phyloP scores from a whole-genome alignment of 768 basidiomycete species.

The Suillus luteus region DNA sequence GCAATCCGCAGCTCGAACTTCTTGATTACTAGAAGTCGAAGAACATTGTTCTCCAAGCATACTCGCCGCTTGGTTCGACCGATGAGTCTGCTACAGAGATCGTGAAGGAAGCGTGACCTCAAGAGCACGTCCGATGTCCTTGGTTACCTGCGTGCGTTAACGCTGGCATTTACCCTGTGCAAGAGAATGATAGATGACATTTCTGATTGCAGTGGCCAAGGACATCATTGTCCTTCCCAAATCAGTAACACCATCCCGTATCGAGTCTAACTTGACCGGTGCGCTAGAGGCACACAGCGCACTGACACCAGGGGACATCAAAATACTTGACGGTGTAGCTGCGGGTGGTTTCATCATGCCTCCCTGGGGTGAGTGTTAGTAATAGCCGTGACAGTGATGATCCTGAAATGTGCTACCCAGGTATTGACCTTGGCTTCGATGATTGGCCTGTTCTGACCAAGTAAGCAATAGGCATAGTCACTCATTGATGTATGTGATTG shows the following conservation, averaged over 20 bases:
- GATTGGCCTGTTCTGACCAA: slow-evolving; percentile 47
- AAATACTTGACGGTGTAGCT: slow-evolving; percentile 55
- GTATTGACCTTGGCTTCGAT: slow-evolving; percentile 71
- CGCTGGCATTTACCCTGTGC: slow-evolving; percentile 8
- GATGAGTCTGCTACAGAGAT: slow-evolving; percentile 64
- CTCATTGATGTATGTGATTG: background rate
- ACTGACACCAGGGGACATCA: slow-evolving; percentile 54
- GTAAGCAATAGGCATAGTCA: background rate
- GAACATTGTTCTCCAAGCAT: slow-evolving; percentile 73
- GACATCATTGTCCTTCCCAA: slow-evolving; percentile 71
- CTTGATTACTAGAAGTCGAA: slow-evolving; percentile 62
- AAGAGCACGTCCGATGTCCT: slow-evolving; percentile 55
- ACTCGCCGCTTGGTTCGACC: slow-evolving; percentile 75
- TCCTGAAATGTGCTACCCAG: slow-evolving; percentile 34
- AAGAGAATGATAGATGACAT: background rate
- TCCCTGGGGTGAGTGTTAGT: slow-evolving; percentile 60
- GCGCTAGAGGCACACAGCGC: slow-evolving; percentile 47
- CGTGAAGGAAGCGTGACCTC: slow-evolving; percentile 55
- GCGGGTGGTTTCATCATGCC: slow-evolving; percentile 64
- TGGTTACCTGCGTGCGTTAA: slow-evolving; percentile 58
- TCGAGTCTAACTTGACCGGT: slow-evolving; percentile 59
- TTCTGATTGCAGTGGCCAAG: slow-evolving; percentile 53
- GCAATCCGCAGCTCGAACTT: slow-evolving; percentile 74
- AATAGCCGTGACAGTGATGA: slow-evolving; percentile 7
- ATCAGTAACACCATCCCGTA: slow-evolving; percentile 72